phyloP scores from a whole-genome alignment of 257 asterid species.

The Eustoma russellianum region DNA sequence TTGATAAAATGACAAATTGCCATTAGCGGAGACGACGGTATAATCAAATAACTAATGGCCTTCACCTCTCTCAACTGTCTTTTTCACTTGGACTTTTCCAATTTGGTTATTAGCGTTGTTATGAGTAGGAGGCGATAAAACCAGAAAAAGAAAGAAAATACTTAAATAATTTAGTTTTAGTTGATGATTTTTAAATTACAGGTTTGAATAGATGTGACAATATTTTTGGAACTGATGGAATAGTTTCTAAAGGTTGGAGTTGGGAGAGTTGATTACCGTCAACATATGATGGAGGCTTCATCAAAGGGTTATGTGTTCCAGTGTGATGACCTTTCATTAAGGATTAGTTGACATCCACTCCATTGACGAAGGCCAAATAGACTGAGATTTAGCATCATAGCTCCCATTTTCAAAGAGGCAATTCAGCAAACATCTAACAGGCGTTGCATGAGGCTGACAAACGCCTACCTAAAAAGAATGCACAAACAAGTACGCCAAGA shows the following conservation, averaged over 20 bases:
- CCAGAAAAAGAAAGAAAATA: too few relatives aligned
- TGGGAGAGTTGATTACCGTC: not conserved
- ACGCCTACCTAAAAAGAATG: not conserved
- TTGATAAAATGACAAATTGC: not conserved
- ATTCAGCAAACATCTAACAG: constrained; percentile 4
- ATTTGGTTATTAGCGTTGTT: too few relatives aligned
- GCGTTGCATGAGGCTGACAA: constrained; percentile 5
- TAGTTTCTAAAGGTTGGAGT: not conserved
- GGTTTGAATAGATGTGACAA: not conserved
- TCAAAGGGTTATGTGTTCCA: too few relatives aligned
- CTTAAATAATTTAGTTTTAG: not conserved
- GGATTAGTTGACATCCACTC: constrained; percentile 17
- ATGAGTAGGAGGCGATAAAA: too few relatives aligned
- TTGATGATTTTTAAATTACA: not conserved
- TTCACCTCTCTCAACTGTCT: not conserved
- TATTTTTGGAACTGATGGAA: not conserved
- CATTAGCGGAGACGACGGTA: not conserved
- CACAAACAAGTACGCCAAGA: constrained; percentile 5
- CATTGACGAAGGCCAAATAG: constrained; percentile 10
- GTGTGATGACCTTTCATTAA: constrained; percentile 5
- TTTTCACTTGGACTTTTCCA: constrained; percentile 1
- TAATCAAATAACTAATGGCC: not conserved
- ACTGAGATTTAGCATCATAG: not conserved
- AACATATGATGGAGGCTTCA: too few relatives aligned
- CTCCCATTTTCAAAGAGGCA: not conserved